phyloP scores from a whole-genome alignment of 495 filamentous ascomycete species.

The Penicillium goetzii region DNA sequence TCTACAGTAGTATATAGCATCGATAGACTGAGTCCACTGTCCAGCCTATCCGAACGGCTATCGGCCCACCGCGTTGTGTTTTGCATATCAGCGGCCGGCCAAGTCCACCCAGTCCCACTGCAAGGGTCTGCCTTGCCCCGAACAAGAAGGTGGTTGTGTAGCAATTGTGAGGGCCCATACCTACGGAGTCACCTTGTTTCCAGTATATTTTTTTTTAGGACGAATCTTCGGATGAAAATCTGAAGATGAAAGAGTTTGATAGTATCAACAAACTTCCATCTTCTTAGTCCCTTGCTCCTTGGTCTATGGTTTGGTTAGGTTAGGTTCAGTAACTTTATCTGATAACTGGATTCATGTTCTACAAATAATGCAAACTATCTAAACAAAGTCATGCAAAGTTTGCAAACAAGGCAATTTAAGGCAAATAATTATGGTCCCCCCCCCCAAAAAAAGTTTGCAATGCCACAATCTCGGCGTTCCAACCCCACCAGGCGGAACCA shows the following conservation, averaged over 20 bases:
- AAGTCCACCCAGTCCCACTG: slow-evolving; percentile 15
- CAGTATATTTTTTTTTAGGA: neutral
- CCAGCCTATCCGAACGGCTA: neutral
- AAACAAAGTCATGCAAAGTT: neutral
- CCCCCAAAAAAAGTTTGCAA: neutral
- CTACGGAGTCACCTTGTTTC: slow-evolving; percentile 1
- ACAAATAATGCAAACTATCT: neutral
- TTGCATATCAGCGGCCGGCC: slow-evolving; percentile 28
- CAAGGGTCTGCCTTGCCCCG: slow-evolving; percentile 15
- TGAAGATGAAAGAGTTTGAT: neutral
- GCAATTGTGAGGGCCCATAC: slow-evolving; percentile 8
- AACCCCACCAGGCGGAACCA: neutral
- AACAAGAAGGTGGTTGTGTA: slow-evolving; percentile 36
- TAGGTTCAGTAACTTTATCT: neutral
- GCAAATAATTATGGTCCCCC: too few species aligned
- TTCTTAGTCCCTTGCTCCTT: too few species aligned
- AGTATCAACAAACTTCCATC: neutral
- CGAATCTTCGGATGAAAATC: neutral
- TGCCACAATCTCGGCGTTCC: neutral
- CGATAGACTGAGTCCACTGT: too few species aligned
- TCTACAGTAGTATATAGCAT: too few species aligned
- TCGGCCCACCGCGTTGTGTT: slow-evolving; percentile 21
- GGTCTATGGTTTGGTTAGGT: too few species aligned
- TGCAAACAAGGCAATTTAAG: neutral
- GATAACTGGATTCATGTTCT: neutral